Percentiles rank a stretch among this genome's conserved stretches.
phyloP scores from a whole-genome alignment of 208 protist species.

The Kentomonas sorsogonicus region DNA sequence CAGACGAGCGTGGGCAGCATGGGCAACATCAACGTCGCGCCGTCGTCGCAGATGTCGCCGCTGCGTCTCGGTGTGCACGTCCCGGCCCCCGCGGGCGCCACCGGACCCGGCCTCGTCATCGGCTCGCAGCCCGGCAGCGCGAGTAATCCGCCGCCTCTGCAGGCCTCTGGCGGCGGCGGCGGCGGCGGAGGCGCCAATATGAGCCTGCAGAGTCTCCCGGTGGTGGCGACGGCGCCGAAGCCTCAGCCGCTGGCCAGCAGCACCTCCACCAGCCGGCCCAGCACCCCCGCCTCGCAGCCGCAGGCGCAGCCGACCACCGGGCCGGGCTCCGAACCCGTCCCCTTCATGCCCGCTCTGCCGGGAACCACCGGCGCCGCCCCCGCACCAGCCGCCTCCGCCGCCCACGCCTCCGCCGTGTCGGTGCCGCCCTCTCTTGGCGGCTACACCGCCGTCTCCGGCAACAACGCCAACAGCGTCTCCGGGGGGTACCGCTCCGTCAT shows the following conservation, averaged over 20 bases:
- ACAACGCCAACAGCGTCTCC: neutral
- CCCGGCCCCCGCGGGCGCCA: no score
- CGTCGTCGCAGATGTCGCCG: no score
- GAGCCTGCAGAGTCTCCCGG: neutral
- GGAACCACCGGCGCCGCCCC: slow-evolving; percentile 2
- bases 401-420: slow-evolving; percentile 1
- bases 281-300: neutral
- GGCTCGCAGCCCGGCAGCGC: no score
- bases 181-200: no score
- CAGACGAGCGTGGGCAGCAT: no score
- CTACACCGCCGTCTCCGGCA: slow-evolving; percentile 5
- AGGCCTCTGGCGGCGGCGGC: no score
- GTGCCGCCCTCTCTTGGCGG: slow-evolving; percentile 13
- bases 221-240: slow-evolving; percentile 2
- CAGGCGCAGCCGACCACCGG: neutral
- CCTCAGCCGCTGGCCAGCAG: neutral
- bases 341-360: slow-evolving; percentile 3
- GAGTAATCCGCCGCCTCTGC: no score
- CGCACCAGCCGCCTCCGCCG: neutral
- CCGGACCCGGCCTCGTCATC: no score
- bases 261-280: neutral
- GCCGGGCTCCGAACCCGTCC: neutral
- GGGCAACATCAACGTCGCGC: no score
- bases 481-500: neutral
- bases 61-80: no score